Evolutionary conservation across 495 filamentous ascomycete genomes (phyloP), one percentile per base, ranked within the genome.

Genomic region (Annulohypoxylon nitens): DNA sequence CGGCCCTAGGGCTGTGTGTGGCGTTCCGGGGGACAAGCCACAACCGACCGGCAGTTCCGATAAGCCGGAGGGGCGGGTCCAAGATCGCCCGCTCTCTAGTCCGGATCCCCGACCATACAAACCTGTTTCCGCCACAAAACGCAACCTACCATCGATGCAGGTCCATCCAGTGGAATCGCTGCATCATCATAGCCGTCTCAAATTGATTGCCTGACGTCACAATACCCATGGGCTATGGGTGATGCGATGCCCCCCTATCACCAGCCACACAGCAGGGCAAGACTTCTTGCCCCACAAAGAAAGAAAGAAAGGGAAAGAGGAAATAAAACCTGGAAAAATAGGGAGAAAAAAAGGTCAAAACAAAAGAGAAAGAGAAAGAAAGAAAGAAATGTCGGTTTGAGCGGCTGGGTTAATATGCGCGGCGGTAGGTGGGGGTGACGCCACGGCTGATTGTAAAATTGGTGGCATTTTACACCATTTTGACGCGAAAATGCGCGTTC

Each of bases 291-390:
- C 26, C 34, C 55, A 58, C 34, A 74, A 69, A 73, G 70, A 82
- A 82, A 78, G 78, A 80, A 81, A 73, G 73, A 83, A 82, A 78
- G 79, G 81, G 79, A 80, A 81, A 82, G 72, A 76, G 80, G 74
- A 80, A 73, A 73, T 61, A 69, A 69, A 73, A 61, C 55, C 12
- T 65, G 70, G 65, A 79, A 80, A 81, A 78, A 78, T 80, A 75
- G 77, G 76, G 34, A 18, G 26, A 45, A 60, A 60, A 20, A 60
- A 60, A 57, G 53, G 26, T 71, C 71, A 78, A 79, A 79, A 80
- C 78, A 58, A 81, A 82, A 75, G 78, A 75, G 62, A 81, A 80
- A 82, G 78, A 82, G 79, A 81, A 81, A 79, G 80, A 81, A 82
- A 81, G 77, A 81, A 81, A 80, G 77, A 81, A 81, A 82, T 41